These are phyloP conservation scores for Penicillium ucsense DNA, from an alignment of 495 filamentous ascomycete species.

Conservation along the genomic window DNA sequence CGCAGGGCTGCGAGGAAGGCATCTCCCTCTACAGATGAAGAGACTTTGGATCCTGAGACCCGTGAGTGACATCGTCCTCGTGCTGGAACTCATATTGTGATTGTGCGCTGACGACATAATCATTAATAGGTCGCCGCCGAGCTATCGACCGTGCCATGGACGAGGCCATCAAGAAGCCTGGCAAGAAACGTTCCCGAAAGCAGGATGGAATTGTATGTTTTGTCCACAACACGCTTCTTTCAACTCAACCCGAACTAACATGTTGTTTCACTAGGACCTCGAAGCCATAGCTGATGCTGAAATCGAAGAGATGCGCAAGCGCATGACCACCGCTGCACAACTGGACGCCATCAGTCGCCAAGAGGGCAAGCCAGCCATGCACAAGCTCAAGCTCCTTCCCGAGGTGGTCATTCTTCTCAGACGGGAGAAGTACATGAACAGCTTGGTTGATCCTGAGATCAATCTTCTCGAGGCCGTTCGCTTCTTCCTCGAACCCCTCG, in stretches of 20 bases:
- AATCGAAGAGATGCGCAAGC: conserved; percentile 76
- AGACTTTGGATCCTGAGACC: conserved; percentile 46
- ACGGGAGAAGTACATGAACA: conserved; percentile 69
- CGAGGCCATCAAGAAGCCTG: conserved; percentile 73
- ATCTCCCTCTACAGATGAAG: conserved; percentile 51
- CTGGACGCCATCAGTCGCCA: conserved; percentile 73
- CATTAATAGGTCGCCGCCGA: conserved; percentile 49
- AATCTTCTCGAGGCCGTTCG: conserved; percentile 90
- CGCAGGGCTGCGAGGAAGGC: conserved; percentile 39
- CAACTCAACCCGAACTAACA: conserved; percentile 1
- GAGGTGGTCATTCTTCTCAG: conserved; percentile 84
- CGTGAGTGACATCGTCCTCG: conserved; percentile 23
- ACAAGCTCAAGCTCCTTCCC: conserved; percentile 91
- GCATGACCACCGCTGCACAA: conserved; percentile 87
- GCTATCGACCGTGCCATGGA: conserved; percentile 82
- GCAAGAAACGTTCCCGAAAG: conserved; percentile 63
- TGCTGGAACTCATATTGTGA: background rate
- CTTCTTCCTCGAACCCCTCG: conserved; percentile 94
- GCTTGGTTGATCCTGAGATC: conserved; percentile 84
- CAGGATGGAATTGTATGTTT: conserved; percentile 74
- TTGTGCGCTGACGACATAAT: conserved; percentile 4
- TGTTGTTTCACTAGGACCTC: conserved; percentile 53
- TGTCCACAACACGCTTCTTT: background rate
- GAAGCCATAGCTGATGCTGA: conserved; percentile 81
- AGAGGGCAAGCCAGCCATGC: conserved; percentile 66